Conservation (phyloP, 768 basidiomycete genomes). For the Mycena rebaudengoi region DNA sequence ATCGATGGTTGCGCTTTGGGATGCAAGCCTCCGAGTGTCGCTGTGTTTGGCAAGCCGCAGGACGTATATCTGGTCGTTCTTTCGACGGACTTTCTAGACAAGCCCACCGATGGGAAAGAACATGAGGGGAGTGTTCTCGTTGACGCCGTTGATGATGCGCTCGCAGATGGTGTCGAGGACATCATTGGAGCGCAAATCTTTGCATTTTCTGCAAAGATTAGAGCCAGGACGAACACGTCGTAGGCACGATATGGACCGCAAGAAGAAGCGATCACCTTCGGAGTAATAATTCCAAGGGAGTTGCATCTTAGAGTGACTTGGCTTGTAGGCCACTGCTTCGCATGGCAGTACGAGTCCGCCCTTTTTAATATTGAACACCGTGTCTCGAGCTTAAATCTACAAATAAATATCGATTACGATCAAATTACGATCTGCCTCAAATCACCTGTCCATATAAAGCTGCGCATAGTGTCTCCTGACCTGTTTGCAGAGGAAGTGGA, state of each 20-base stretch:
- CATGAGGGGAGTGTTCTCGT: constrained; percentile 4
- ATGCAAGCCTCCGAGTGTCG: constrained; percentile 2
- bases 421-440: too few relatives aligned
- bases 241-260: not conserved
- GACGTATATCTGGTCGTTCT: not conserved
- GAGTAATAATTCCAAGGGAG: constrained; percentile 27
- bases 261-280: not conserved
- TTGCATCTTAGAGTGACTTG: too few relatives aligned
- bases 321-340: too few relatives aligned
- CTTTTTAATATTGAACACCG: too few relatives aligned
- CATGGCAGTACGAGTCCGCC: too few relatives aligned
- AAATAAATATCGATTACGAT: too few relatives aligned
- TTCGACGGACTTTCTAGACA: not conserved
- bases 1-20: not conserved
- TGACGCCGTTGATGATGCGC: constrained; percentile 12
- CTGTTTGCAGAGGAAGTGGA: too few relatives aligned
- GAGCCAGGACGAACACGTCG: too few relatives aligned
- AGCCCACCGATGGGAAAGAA: constrained; percentile 22
- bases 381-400: too few relatives aligned
- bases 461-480: too few relatives aligned
- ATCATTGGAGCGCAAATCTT: not conserved
- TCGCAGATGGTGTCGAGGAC: constrained; percentile 9
- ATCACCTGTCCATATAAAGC: too few relatives aligned
- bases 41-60: constrained; percentile 15
- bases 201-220: constrained; percentile 1